These are phyloP conservation scores for Astrocystis sublimbata DNA, from an alignment of 495 filamentous ascomycete species.

Conservation along the genomic window DNA sequence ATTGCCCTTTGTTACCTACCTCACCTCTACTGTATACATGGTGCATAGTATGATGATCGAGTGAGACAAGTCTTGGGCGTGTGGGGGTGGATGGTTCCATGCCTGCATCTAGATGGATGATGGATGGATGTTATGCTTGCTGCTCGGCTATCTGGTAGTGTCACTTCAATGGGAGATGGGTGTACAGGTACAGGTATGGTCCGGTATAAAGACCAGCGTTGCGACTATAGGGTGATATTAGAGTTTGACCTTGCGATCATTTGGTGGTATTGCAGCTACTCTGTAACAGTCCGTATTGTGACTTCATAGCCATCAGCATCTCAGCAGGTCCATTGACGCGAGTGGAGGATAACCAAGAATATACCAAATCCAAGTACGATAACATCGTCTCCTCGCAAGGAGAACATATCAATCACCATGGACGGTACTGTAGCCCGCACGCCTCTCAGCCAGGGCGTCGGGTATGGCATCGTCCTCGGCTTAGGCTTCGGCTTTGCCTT, in stretches of 20 bases:
- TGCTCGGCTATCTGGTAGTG: not conserved
- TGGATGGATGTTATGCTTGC: no score
- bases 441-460: conserved; percentile 69
- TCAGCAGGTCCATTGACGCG: no score
- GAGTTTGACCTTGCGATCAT: not conserved
- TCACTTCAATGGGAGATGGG: no score
- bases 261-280: not conserved
- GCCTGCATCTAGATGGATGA: not conserved
- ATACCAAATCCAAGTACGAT: not conserved
- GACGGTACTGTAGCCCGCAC: conserved; percentile 18
- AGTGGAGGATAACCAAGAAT: no score
- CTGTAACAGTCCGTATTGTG: not conserved
- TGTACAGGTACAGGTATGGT: not conserved
- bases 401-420: not conserved
- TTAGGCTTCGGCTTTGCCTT: conserved; percentile 75
- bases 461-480: conserved; percentile 83
- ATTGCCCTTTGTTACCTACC: no score
- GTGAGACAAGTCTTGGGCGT: not conserved
- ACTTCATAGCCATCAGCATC: no score
- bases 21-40: no score
- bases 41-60: not conserved
- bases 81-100: not conserved
- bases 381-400: not conserved
- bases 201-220: conserved; percentile 4
- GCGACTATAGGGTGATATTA: not conserved